A percentile compares a stretch with the other conserved stretches of the same genome.
Conservation (phyloP, 768 basidiomycete species). For the Tricholoma furcatifolium region DNA sequence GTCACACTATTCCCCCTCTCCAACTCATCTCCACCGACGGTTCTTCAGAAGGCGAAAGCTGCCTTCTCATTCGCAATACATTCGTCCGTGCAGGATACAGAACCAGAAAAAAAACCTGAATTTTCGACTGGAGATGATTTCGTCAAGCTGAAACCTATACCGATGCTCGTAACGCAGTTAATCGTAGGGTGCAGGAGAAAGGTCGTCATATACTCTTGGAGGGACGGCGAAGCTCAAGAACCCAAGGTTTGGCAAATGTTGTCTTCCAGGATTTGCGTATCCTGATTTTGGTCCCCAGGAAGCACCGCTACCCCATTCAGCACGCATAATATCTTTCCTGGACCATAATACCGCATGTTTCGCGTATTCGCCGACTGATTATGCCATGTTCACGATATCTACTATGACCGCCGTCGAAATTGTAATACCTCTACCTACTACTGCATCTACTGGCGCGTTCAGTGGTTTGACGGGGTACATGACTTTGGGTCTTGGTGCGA, state of each 20-base stretch:
- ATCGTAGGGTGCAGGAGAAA: constrained; percentile 85
- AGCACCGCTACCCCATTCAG: constrained; percentile 80
- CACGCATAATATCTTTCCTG: constrained; percentile 81
- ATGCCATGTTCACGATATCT: constrained; percentile 69
- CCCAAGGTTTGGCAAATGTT: constrained; percentile 47
- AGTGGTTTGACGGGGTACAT: constrained; percentile 82
- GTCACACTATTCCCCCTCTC: constrained; percentile 79
- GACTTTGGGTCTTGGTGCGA: constrained; percentile 76
- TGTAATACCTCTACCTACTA: constrained; percentile 43
- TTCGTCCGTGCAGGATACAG: constrained; percentile 52
- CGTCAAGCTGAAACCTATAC: constrained; percentile 45
- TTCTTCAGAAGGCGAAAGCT: constrained; percentile 72
- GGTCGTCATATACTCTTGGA: constrained; percentile 84
- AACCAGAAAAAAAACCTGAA: constrained; percentile 23
- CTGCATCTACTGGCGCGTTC: constrained; percentile 57
- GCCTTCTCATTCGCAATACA: constrained; percentile 83
- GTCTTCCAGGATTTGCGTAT: neutral
- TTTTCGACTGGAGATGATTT: constrained; percentile 26
- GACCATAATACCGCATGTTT: constrained; percentile 61
- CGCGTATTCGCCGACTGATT: constrained; percentile 78
- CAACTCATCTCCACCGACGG: constrained; percentile 64
- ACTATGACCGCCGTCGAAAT: constrained; percentile 59
- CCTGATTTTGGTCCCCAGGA: constrained; percentile 52
- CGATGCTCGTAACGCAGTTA: constrained; percentile 71
- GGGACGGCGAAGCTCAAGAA: constrained; percentile 77